These are phyloP conservation scores for Populus euphratica DNA, from an alignment of 345 rosid species.

Conservation along the genomic window DNA sequence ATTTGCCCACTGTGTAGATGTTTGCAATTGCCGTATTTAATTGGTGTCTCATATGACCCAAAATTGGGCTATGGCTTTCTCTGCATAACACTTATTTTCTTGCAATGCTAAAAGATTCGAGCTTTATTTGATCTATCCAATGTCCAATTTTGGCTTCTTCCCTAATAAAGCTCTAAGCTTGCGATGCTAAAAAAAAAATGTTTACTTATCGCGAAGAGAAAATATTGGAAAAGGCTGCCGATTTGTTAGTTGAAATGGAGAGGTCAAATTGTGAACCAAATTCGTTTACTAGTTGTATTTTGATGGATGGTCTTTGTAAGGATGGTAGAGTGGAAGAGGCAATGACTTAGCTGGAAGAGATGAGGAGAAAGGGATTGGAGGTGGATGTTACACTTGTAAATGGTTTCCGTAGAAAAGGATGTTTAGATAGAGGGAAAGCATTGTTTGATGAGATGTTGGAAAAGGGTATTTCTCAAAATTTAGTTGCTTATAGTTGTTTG, in stretches of 20 bases:
- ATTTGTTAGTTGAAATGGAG: constrained; percentile 46
- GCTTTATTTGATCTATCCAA: too few species aligned
- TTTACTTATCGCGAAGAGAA: constrained; percentile 7
- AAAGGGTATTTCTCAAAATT: constrained; percentile 40
- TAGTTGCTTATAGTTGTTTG: constrained; percentile 38
- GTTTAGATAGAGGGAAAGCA: constrained; percentile 34
- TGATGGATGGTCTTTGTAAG: constrained; percentile 61
- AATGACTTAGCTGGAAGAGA: constrained; percentile 36
- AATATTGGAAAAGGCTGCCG: constrained; percentile 35
- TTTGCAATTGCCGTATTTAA: too few species aligned
- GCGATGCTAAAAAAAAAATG: too few species aligned
- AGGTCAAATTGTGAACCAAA: constrained; percentile 31
- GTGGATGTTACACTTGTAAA: constrained; percentile 39
- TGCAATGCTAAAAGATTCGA: too few species aligned
- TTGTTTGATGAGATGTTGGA: constrained; percentile 50
- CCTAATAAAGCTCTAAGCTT: too few species aligned
- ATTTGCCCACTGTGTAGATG: too few species aligned
- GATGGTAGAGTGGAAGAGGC: too few species aligned
- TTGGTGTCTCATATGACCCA: too few species aligned
- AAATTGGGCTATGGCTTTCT: too few species aligned
- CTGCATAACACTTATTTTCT: too few species aligned
- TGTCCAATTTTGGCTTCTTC: too few species aligned
- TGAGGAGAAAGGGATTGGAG: constrained; percentile 42
- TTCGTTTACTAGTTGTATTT: constrained; percentile 38
- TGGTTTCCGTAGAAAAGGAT: constrained; percentile 32